phyloP scores from a whole-genome alignment of 148 eudicot genomes.

The Cornus suecica region DNA sequence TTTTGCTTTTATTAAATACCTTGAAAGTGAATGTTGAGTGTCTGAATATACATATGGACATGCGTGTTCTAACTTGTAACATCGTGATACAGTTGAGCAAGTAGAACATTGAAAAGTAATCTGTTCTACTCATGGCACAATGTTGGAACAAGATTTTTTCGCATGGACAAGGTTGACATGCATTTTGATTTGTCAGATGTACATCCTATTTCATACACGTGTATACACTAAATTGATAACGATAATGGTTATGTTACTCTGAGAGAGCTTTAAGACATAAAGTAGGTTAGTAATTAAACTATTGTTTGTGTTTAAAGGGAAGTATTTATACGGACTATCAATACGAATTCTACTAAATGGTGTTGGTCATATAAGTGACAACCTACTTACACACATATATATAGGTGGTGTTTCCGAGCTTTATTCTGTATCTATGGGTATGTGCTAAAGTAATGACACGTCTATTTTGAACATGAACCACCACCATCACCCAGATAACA shows the following conservation, averaged over 20 bases:
- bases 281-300: not conserved
- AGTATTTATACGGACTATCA: not conserved
- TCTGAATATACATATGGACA: not conserved
- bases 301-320: not conserved
- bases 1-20: slow-evolving; percentile 5
- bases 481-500: not conserved
- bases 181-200: not conserved
- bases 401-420: not conserved
- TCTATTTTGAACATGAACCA: not conserved
- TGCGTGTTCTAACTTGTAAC: not conserved
- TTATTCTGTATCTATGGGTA: not conserved
- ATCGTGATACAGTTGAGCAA: not conserved
- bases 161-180: not conserved
- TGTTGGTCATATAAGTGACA: not conserved
- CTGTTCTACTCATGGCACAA: not conserved
- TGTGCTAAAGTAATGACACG: not conserved
- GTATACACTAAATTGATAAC: not conserved
- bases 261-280: not conserved
- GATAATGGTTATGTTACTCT: no score
- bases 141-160: not conserved
- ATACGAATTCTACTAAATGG: not conserved
- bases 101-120: not conserved
- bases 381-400: not conserved
- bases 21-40: not conserved
- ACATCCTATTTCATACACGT: not conserved